Evolutionary conservation across 371 early-diverging fungal genomes (phyloP), one percentile per base, ranked within the genome.

Genomic region (Sporodiniella umbellata): DNA sequence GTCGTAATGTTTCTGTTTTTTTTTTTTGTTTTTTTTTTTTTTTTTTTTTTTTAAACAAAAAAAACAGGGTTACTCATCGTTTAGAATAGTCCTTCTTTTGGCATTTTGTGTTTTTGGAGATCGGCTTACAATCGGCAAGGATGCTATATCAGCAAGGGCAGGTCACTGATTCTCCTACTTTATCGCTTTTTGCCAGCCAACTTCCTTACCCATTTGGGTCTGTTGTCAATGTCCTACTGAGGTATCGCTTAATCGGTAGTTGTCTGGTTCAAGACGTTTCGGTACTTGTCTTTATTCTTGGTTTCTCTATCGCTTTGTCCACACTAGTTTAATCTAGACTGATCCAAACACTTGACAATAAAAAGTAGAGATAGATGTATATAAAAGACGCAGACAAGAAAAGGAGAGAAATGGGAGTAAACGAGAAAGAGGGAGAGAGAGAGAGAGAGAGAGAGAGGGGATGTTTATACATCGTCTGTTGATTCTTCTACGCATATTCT

Each of bases 11-110:
- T n/a, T n/a, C n/a, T n/a, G n/a, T n/a, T n/a, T n/a, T n/a, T n/a
- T n/a, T n/a, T n/a, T n/a, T n/a, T n/a, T n/a, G n/a, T n/a, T n/a
- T n/a, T n/a, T n/a, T n/a, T n/a, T n/a, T n/a, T n/a, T n/a, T n/a
- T n/a, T n/a, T n/a, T n/a, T n/a, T n/a, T n/a, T n/a, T n/a, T n/a
- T n/a, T n/a, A n/a, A n/a, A n/a, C n/a, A n/a, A n/a, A n/a, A n/a
- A n/a, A n/a, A n/a, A n/a, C n/a, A n/a, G n/a, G n/a, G n/a, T n/a
- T n/a, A n/a, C n/a, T n/a, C n/a, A n/a, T n/a, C n/a, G n/a, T n/a
- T n/a, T n/a, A n/a, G n/a, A n/a, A 10, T 59, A 81, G 80, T 72
- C 83, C 26, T 55, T 80, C 33, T 84, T 84, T 56, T 84, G 84
- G 84, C 81, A 84, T 49, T 84, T 82, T 70, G 56, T 73, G 5